Evolutionary conservation across 2,329 filamentous ascomycete genomes (phyloP), one percentile per base, ranked within the genome.

Genomic region (Diaporthe destruens): DNA sequence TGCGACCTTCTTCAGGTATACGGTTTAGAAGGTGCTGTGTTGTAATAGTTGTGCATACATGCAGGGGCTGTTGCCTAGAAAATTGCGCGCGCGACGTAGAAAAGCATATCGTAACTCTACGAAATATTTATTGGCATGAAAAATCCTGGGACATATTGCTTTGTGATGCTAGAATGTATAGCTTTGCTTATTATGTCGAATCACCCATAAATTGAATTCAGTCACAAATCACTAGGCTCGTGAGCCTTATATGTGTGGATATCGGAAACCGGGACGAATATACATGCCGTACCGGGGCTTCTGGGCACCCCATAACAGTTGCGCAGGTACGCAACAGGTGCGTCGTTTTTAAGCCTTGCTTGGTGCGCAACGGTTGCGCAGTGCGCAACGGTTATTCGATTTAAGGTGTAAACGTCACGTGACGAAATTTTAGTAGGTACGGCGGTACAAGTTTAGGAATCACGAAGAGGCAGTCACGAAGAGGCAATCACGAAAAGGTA

Each of bases 1-100:
- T 73, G 89, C 89, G 66, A 85, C 84, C 32, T 88, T 87, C 78
- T 89, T 87, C 81, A 82, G 86, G 72, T 88, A 88, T 76, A 88
- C 86, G 9, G 77, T 87, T 47, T 88, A 81, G 79, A 76, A 20
- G 7, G 25, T 56, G 14, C 23, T 12, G 23, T 11, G 25, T 57
- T 23, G 6, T n/a, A 11, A 23, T 6, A 11, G 34, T 6, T 55
- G 1, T 71, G 14, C 12, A 42, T 18, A 42, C 39, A 42, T 18
- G 6, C 39, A 42, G 16, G 54, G 59, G 20, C 16, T 42, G 32
- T 29, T 8, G 4, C 2, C 36, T 66, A 66, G 32, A 53, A 25
- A 29, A 53, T 12, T 6, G 9, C 8, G 9, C 9, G 32, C 29
- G n/a, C 11, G 6, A 12, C 25, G 47, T 53, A 66, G 61, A 66